These are phyloP conservation scores for Penicillium salamii DNA, from an alignment of 495 filamentous ascomycete genomes.

Conservation along the genomic window DNA sequence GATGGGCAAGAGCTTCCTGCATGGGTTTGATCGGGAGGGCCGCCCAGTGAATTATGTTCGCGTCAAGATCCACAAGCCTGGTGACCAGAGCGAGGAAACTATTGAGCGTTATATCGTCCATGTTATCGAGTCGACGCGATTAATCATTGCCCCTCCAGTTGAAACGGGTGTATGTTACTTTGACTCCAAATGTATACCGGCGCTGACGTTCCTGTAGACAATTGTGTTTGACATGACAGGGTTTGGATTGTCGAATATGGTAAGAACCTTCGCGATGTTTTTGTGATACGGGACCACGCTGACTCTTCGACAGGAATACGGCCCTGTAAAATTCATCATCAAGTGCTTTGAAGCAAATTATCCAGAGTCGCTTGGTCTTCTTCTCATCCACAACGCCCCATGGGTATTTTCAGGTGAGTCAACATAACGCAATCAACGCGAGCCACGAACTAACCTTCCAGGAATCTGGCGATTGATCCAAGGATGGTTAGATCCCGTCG, in stretches of 20 bases:
- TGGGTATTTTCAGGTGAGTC: constrained; percentile 79
- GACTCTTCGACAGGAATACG: constrained; percentile 66
- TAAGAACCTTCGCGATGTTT: constrained; percentile 26
- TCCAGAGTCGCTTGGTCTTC: constrained; percentile 76
- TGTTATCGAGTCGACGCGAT: constrained; percentile 76
- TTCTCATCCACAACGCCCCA: constrained; percentile 87
- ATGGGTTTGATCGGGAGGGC: constrained; percentile 74
- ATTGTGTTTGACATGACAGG: constrained; percentile 89
- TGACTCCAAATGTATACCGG: not conserved
- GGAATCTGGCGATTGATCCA: constrained; percentile 79
- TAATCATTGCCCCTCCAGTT: constrained; percentile 67
- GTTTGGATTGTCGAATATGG: constrained; percentile 77
- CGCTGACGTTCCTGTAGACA: constrained; percentile 39
- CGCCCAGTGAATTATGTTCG: constrained; percentile 79
- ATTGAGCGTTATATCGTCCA: constrained; percentile 84
- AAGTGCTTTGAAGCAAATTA: constrained; percentile 95
- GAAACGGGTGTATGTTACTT: constrained; percentile 72
- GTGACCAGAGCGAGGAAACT: constrained; percentile 74
- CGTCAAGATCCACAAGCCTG: constrained; percentile 70
- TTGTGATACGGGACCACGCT: not conserved
- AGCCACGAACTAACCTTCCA: constrained; percentile 13
- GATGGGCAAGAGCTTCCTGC: constrained; percentile 84
- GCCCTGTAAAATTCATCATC: constrained; percentile 92
- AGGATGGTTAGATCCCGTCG: constrained; percentile 89
- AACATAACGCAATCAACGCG: not conserved